Conservation (phyloP, 768 basidiomycete genomes). For the Macrocybe gigantea region DNA sequence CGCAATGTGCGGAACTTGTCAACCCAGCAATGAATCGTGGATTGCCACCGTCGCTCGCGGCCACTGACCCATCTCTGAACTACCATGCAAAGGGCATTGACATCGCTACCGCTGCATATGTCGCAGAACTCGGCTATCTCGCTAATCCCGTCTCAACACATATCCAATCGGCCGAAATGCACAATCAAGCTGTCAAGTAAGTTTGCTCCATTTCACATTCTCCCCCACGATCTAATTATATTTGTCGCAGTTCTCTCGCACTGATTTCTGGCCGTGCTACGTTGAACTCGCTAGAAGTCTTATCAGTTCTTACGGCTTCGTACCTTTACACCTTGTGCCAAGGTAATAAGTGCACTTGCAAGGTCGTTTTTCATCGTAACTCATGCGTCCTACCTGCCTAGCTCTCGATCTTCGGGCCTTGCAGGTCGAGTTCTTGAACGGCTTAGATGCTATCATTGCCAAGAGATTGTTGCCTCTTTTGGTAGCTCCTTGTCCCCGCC, state of each 20-base stretch:
- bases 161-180: slow-evolving; percentile 86
- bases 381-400: slow-evolving; percentile 8
- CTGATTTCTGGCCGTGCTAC: slow-evolving; percentile 81
- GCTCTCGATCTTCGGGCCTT: slow-evolving; percentile 82
- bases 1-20: slow-evolving; percentile 64
- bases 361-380: neutral
- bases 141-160: slow-evolving; percentile 83
- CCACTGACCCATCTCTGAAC: slow-evolving; percentile 75
- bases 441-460: slow-evolving; percentile 40
- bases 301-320: slow-evolving; percentile 66
- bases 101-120: slow-evolving; percentile 78
- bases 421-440: slow-evolving; percentile 56
- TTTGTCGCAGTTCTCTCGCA: slow-evolving; percentile 60
- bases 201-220: slow-evolving; percentile 17
- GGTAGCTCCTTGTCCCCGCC: slow-evolving; percentile 27
- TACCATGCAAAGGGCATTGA: slow-evolving; percentile 85
- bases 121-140: slow-evolving; percentile 74
- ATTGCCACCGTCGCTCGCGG: slow-evolving; percentile 72
- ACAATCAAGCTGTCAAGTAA: slow-evolving; percentile 88
- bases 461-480: slow-evolving; percentile 45
- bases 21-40: slow-evolving; percentile 79
- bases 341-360: slow-evolving; percentile 23
- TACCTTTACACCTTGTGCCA: slow-evolving; percentile 74
- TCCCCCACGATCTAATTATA: slow-evolving; percentile 7
- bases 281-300: slow-evolving; percentile 69